Evolutionary conservation across 2,329 filamentous ascomycete genomes (phyloP), one percentile per base, ranked within the genome.

Genomic region (Fusarium austroafricanum): DNA sequence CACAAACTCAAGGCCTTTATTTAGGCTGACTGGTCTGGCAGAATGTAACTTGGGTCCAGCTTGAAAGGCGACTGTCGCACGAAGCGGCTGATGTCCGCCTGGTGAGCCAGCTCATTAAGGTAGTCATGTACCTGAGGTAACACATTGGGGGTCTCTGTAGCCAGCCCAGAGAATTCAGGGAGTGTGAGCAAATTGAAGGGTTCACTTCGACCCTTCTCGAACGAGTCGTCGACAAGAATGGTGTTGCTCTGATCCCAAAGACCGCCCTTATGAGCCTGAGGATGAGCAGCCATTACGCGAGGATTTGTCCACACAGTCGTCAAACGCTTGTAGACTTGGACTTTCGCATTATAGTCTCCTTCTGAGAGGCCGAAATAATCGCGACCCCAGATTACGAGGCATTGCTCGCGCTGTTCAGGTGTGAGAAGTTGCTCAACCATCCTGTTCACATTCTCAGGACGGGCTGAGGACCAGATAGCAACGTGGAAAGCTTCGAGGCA

Each of bases 281-380:
- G 86, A 77, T 86, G 84, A 33, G 81, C 79, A 10, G 65, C 74
- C 58, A 75, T 76, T 21, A 89, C 77, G 5, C 55, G 46, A 0
- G 78, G 76, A 67, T 88, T 79, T 14, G 72, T 73, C 96, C 96
- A 99, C 0, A 97, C 79, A 49, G 80, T 82, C 0, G 87, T 83
- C 5, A 99, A 84, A 37, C 92, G 87, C 82, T 99, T 99, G 84
- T 97, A 98, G 59, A 94, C 93, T 77, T 96, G 92, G 0, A 95
- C 89, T 59, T 92, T 91, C 49, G 79, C 71, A 58, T 84, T 81
- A 80, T 92, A 97, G 75, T 97, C 90, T 5, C 76, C 64, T 0
- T 70, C 39, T 0, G 85, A 84, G 6, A 99, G 86, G 20, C 87
- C 87, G 60, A 98, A 90, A 26, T 85, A 87, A 73, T 97, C 90